phyloP scores from a whole-genome alignment of 768 basidiomycete genomes.

The Panellus pusillus region DNA sequence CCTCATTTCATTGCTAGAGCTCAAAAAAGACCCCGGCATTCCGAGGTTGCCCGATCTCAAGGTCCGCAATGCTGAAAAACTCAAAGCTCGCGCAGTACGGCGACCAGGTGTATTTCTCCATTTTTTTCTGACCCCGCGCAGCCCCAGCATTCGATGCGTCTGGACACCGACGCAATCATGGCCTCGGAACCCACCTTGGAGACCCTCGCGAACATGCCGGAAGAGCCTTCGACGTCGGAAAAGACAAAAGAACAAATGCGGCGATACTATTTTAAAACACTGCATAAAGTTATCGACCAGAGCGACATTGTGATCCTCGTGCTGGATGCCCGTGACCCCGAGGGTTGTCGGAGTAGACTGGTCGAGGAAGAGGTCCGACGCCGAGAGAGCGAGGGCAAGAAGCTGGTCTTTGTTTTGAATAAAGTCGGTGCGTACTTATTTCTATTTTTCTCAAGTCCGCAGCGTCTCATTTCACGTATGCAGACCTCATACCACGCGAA shows the following conservation, averaged over 20 bases:
- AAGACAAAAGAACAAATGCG: conserved; percentile 73
- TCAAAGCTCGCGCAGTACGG: conserved; percentile 44
- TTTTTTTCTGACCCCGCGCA: conserved; percentile 18
- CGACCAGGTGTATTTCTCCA: neutral
- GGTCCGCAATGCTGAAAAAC: conserved; percentile 52
- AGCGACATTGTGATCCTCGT: conserved; percentile 89
- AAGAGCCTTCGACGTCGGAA: conserved; percentile 24
- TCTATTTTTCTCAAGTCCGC: neutral
- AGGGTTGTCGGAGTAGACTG: conserved; percentile 86
- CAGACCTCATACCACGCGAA: conserved; percentile 85
- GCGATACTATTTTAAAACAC: conserved; percentile 70
- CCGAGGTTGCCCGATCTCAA: conserved; percentile 80
- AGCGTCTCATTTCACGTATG: neutral
- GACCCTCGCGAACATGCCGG: conserved; percentile 55
- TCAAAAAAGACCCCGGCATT: conserved; percentile 88
- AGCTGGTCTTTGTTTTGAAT: conserved; percentile 91
- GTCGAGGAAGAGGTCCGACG: conserved; percentile 93
- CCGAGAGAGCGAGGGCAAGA: conserved; percentile 86
- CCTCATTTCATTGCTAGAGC: conserved; percentile 42
- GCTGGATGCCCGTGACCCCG: conserved; percentile 92
- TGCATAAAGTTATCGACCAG: conserved; percentile 92
- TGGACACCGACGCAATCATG: conserved; percentile 65
- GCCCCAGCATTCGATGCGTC: conserved; percentile 26
- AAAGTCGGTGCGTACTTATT: conserved; percentile 74
- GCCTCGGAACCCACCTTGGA: conserved; percentile 71